A percentile compares a stretch with the other conserved stretches of the same genome.
phyloP scores from a whole-genome alignment of 208 protist genomes.

The Trypanosomatidae sp. region DNA sequence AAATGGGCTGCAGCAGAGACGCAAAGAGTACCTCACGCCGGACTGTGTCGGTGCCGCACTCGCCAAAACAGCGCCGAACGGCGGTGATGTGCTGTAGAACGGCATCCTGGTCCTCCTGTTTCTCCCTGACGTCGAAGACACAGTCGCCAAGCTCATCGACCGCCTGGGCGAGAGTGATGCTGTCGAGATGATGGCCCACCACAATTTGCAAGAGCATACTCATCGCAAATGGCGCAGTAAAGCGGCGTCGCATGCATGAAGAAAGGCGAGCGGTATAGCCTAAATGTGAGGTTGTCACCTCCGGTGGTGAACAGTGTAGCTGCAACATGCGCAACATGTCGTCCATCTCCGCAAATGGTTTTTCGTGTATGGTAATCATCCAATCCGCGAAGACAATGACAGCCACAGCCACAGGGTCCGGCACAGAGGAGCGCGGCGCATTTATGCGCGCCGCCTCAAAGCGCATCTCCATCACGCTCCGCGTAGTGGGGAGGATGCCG shows the following conservation, averaged over 20 bases:
- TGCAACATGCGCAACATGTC: constrained; percentile 81
- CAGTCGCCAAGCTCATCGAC: constrained; percentile 69
- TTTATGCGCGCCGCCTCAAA: constrained; percentile 73
- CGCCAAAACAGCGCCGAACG: constrained; percentile 79
- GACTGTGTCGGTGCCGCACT: constrained; percentile 75
- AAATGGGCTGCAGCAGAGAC: constrained; percentile 59
- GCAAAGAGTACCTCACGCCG: constrained; percentile 71
- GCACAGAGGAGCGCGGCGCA: constrained; percentile 40
- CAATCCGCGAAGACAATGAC: constrained; percentile 80
- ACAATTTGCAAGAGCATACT: constrained; percentile 76
- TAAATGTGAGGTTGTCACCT: constrained; percentile 2
- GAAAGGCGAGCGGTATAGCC: constrained; percentile 12
- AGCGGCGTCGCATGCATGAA: constrained; percentile 32
- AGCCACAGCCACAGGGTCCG: constrained; percentile 57
- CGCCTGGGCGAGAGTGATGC: constrained; percentile 55
- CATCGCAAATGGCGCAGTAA: constrained; percentile 74
- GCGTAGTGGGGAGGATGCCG: constrained; percentile 4
- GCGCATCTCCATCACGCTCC: constrained; percentile 76
- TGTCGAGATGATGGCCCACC: constrained; percentile 83
- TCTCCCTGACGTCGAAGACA: constrained; percentile 60
- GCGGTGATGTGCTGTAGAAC: constrained; percentile 78
- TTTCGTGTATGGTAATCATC: constrained; percentile 87
- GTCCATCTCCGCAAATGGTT: constrained; percentile 86
- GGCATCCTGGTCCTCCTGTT: constrained; percentile 48
- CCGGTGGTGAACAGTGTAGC: constrained; percentile 56